Conservation (phyloP, 164 flowering plant genomes). For the Amborella trichopoda region DNA sequence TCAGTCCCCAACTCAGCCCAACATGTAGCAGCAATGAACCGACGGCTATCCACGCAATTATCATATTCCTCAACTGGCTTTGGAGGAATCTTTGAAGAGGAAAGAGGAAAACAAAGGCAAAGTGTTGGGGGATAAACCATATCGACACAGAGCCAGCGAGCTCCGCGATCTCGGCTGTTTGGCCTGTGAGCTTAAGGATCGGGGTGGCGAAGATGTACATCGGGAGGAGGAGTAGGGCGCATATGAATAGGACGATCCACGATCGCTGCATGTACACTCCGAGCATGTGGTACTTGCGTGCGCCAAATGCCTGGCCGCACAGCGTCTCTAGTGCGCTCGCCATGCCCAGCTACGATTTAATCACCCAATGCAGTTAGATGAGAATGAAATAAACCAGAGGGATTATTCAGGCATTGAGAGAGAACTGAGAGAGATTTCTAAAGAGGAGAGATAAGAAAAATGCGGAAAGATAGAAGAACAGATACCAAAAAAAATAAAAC, state of each 20-base stretch:
- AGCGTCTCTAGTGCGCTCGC: constrained; percentile 47
- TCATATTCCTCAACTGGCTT: constrained; percentile 21
- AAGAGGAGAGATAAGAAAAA: no score
- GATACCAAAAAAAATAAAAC: no score
- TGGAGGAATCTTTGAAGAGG: constrained; percentile 31
- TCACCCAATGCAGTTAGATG: no score
- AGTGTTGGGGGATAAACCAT: constrained; percentile 26
- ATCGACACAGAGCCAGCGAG: constrained; percentile 24
- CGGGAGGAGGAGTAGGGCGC: constrained; percentile 26
- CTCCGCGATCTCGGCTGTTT: constrained; percentile 25
- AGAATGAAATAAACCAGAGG: no score
- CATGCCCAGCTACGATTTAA: constrained; percentile 63
- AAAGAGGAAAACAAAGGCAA: constrained; percentile 21
- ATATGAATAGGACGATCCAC: constrained; percentile 26
- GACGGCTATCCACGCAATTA: constrained; percentile 21
- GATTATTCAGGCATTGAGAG: no score
- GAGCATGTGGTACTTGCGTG: constrained; percentile 31
- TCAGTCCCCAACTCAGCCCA: constrained; percentile 25
- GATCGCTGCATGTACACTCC: constrained; percentile 45
- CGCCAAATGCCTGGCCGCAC: constrained; percentile 52
- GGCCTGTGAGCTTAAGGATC: constrained; percentile 26
- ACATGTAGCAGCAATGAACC: constrained; percentile 13
- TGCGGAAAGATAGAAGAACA: no score
- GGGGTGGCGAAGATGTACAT: constrained; percentile 32
- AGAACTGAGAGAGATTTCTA: no score